Conservation (phyloP, 257 asterid species). For the Scutellaria baicalensis region DNA sequence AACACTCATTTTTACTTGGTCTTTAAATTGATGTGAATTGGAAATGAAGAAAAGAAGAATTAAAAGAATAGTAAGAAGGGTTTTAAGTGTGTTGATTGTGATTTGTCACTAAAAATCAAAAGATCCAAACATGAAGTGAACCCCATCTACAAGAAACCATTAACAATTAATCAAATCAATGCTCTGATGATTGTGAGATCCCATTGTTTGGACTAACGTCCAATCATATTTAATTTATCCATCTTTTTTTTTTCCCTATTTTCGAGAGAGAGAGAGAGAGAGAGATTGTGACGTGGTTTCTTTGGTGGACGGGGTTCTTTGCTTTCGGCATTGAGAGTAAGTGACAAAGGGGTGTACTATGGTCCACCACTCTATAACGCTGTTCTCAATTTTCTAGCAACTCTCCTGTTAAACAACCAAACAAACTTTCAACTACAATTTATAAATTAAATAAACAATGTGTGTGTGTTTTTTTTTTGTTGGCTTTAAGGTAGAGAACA, state of each 20-base stretch:
- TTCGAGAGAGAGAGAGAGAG: too few relatives aligned
- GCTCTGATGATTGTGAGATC: slow-evolving; percentile 23
- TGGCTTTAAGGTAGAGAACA: slow-evolving; percentile 26
- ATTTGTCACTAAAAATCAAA: not conserved
- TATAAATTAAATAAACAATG: not conserved
- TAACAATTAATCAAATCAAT: slow-evolving; percentile 33
- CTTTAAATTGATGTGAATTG: not conserved
- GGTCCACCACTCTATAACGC: slow-evolving; percentile 36
- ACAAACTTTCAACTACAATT: not conserved
- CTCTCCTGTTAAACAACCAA: slow-evolving; percentile 15
- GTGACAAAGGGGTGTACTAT: slow-evolving; percentile 13
- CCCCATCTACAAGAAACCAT: slow-evolving; percentile 6
- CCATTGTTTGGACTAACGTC: slow-evolving; percentile 34
- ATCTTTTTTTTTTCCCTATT: too few relatives aligned
- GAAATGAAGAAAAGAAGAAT: too few relatives aligned
- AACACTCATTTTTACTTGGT: not conserved
- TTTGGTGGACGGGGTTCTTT: slow-evolving; percentile 47
- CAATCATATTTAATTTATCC: slow-evolving; percentile 9
- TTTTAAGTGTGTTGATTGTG: not conserved
- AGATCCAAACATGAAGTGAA: not conserved
- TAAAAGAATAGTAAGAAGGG: too few relatives aligned
- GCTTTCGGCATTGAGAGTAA: not conserved
- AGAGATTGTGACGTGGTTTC: slow-evolving; percentile 4
- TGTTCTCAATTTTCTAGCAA: slow-evolving; percentile 21
- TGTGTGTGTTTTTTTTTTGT: not conserved